A percentile compares a stretch with the other conserved stretches of the same genome.
Evolutionary conservation across 2,329 filamentous ascomycete species (phyloP).

Genomic region (Exophiala bonariae): DNA sequence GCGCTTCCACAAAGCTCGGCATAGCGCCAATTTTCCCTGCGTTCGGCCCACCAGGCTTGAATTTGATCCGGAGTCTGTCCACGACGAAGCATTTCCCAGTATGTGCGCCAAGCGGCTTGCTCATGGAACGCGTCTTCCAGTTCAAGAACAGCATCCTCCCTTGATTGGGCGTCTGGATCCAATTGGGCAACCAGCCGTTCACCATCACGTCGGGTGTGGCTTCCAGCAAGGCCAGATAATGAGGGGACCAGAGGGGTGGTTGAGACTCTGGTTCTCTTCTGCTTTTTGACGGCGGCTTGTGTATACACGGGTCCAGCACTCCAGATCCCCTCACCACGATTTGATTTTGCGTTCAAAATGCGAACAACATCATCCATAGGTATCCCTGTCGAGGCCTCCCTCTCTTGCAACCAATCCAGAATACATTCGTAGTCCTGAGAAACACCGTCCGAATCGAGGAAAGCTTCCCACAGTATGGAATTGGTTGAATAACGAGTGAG

Average conservation of each 20-base stretch:
- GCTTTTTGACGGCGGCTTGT: slow-evolving; percentile 81
- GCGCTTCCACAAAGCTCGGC: slow-evolving; percentile 70
- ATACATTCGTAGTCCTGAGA: slow-evolving; percentile 78
- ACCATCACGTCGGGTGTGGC: slow-evolving; percentile 45
- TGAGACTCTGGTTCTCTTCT: slow-evolving; percentile 75
- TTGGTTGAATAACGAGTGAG: slow-evolving; percentile 60
- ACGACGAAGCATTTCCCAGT: slow-evolving; percentile 86
- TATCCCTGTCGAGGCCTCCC: slow-evolving; percentile 66
- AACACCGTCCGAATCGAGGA: slow-evolving; percentile 69
- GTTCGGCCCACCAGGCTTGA: slow-evolving; percentile 80
- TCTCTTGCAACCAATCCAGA: slow-evolving; percentile 77
- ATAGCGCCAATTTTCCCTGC: slow-evolving; percentile 86
- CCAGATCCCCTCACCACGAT: slow-evolving; percentile 74
- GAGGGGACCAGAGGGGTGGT: slow-evolving; percentile 65
- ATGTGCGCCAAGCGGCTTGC: slow-evolving; percentile 87
- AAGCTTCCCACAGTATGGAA: slow-evolving; percentile 68
- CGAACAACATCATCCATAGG: slow-evolving; percentile 74
- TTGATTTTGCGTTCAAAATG: slow-evolving; percentile 73
- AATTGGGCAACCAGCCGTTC: slow-evolving; percentile 78
- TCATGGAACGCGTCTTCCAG: slow-evolving; percentile 86
- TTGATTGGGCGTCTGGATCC: slow-evolving; percentile 84
- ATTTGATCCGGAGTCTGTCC: slow-evolving; percentile 75
- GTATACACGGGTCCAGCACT: slow-evolving; percentile 92
- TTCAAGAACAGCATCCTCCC: slow-evolving; percentile 75
- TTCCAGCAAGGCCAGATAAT: slow-evolving; percentile 52